These are phyloP conservation scores for Alternaria longipes DNA, from an alignment of 2,329 filamentous ascomycete genomes.

Conservation along the genomic window DNA sequence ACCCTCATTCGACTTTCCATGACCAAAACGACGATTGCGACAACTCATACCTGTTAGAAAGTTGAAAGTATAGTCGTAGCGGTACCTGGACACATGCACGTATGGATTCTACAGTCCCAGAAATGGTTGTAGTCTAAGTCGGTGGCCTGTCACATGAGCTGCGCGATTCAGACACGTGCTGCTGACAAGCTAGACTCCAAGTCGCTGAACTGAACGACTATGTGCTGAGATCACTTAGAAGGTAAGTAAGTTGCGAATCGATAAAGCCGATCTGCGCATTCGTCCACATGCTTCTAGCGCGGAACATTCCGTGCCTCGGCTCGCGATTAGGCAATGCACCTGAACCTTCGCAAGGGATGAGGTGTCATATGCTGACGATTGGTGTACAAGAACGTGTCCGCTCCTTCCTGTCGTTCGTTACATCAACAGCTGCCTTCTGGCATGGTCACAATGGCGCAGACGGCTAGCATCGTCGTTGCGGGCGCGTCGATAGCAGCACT, in stretches of 20 bases:
- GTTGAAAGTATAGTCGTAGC: too few relatives aligned
- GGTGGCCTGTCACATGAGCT: too few relatives aligned
- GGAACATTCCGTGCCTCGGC: slow-evolving; percentile 16
- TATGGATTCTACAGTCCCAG: neutral
- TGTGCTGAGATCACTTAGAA: too few relatives aligned
- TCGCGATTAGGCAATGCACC: slow-evolving; percentile 1
- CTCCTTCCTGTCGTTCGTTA: neutral
- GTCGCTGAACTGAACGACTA: too few relatives aligned
- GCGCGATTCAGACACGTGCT: too few relatives aligned
- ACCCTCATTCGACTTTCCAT: too few relatives aligned
- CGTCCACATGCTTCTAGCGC: neutral
- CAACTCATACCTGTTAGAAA: too few relatives aligned
- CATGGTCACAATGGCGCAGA: slow-evolving; percentile 33
- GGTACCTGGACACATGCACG: too few relatives aligned
- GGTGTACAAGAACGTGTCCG: neutral
- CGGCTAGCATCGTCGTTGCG: slow-evolving; percentile 29
- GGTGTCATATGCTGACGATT: neutral
- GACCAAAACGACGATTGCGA: too few relatives aligned
- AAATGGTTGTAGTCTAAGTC: neutral
- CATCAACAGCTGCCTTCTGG: neutral
- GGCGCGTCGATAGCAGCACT: slow-evolving; percentile 36
- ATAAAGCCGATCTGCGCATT: neutral
- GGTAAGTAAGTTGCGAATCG: too few relatives aligned
- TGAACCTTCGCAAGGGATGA: neutral
- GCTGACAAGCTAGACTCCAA: too few relatives aligned